Evolutionary conservation across 2,329 filamentous ascomycete genomes (phyloP), one percentile per base, ranked within the genome.

Genomic region (Conoideocrella luteorostrata): DNA sequence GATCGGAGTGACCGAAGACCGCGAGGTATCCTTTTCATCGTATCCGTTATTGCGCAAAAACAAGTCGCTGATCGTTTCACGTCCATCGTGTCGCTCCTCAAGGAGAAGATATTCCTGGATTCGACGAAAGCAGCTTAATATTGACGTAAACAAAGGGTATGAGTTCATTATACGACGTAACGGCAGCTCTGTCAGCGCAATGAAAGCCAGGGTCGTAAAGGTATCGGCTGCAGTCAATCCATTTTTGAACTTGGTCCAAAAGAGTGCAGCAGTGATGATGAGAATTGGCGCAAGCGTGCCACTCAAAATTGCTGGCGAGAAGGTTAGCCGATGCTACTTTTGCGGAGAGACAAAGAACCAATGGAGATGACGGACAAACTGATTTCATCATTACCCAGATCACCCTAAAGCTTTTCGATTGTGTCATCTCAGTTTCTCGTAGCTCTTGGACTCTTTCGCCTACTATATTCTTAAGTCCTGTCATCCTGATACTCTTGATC

Each of bases 401-500:
- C 3, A 45, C 15, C 7, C 48, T 29, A 7, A 47, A 40, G 5
- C 21, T 32, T 11, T 43, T 45, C 2, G 49, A 51, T 12, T 36
- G 38, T 4, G 50, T 21, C 21, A 53, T 43, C 29, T 55, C 51
- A 13, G 40, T 38, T 6, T 44, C 45, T 12, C 52, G 47, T 13
- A 55, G 47, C 1, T 23, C 33, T 39, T 51, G 42, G 13, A 53
- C 15, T 13, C 29, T 35, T 5, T 43, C 42, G 9, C 32, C 39
- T 11, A 48, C 38, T 4, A 40, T 35, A 2, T 29, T 32, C 3
- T 53, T 50, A 2, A 66, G 53, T 0, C 65, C 65, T 24, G 57
- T 55, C 54, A 66, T 62, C 37, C 66, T 66, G 22, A 67, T 48
- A 15, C 54, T 54, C 39, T 64, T 67, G 52, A 67, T 63, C 6